A percentile compares a stretch with the other conserved stretches of the same genome.
Evolutionary conservation across 208 protist genomes (phyloP).

Genomic region (Leptomonas pyrrhocoris): DNA sequence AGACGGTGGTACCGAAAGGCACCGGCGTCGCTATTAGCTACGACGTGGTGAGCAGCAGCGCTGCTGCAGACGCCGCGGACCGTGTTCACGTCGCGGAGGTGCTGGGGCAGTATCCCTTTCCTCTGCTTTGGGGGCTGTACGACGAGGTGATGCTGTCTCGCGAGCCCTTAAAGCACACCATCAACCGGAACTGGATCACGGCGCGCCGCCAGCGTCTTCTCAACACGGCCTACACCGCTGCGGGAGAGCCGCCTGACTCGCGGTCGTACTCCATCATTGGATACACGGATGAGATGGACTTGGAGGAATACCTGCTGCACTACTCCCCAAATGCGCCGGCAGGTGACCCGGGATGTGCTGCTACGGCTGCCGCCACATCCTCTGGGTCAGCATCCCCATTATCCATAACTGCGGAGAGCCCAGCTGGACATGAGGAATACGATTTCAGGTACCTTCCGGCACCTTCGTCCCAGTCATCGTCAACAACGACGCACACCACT

Average conservation of each 20-base stretch:
- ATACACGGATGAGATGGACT: background rate
- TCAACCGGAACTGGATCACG: constrained; percentile 6
- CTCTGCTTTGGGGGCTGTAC: constrained; percentile 41
- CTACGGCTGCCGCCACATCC: background rate
- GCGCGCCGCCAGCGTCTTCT: constrained; percentile 15
- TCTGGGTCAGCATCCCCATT: background rate
- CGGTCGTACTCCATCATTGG: constrained; percentile 4
- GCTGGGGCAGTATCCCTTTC: constrained; percentile 32
- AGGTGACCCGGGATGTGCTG: no score
- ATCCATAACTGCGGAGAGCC: background rate
- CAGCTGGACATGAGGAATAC: constrained; percentile 7
- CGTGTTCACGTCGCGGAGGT: constrained; percentile 15
- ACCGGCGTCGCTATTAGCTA: constrained; percentile 15
- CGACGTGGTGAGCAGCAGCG: constrained; percentile 15
- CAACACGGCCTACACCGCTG: constrained; percentile 3
- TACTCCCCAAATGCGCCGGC: background rate
- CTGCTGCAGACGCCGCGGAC: background rate
- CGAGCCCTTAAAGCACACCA: background rate
- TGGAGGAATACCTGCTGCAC: constrained; percentile 9
- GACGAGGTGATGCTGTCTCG: constrained; percentile 16
- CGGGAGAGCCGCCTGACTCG: background rate
- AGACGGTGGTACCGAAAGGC: background rate
- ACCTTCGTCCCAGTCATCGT: background rate
- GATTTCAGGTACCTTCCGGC: constrained; percentile 12
- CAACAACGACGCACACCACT: background rate